Base-by-base conservation (phyloP, 176 grass and related monocot genomes). In the Hyparrhenia diplandra region DNA sequence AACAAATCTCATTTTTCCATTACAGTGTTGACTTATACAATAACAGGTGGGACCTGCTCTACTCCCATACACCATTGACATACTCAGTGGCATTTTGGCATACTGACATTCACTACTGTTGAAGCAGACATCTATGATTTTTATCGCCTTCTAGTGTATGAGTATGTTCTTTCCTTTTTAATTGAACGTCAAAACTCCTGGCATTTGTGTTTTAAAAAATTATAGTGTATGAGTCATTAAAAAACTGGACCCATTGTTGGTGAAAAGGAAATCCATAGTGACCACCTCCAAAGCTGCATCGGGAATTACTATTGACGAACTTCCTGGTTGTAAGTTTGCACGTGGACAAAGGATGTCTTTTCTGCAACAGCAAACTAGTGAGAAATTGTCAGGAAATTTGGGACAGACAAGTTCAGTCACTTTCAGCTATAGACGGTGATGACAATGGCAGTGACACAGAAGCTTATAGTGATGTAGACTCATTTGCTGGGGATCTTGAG, bases 351-450 rank as follows among this genome's bases (percentile, higher is more conserved):
- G 96, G 78, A 98, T 98, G 96, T 91, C 88, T 68, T 98, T 95
- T 89, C 83, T 94, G 62, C 96, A 98, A 28, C 96, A 98, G 20
- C 96, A 98, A 82, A 88, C 92, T 77, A 98, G 91, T 79, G 96
- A 95, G 81, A 98, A 92, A 85, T n/a, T 98, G 96, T 67, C 96
- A 98, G 84, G 96, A 99, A 87, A 93, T 99, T 70, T 99, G 96
- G 96, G 96, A 99, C 69, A 85, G 96, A 83, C 96, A 99, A 91
- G 76, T 92, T 65, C 92, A 95, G 57, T 89, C 86, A 75, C 96
- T 99, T 72, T 99, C 96, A 59, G 88, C 90, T 81, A 72, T 86
- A 67, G 85, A 92, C 34, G 90, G 83, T 35, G 92, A 91, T 83
- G 96, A 94, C 64, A 91, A 93, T 76, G 90, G 67, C 47, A 91